These are phyloP conservation scores for Pyricularia grisea DNA, from an alignment of 2,329 filamentous ascomycete species.

Conservation along the genomic window DNA sequence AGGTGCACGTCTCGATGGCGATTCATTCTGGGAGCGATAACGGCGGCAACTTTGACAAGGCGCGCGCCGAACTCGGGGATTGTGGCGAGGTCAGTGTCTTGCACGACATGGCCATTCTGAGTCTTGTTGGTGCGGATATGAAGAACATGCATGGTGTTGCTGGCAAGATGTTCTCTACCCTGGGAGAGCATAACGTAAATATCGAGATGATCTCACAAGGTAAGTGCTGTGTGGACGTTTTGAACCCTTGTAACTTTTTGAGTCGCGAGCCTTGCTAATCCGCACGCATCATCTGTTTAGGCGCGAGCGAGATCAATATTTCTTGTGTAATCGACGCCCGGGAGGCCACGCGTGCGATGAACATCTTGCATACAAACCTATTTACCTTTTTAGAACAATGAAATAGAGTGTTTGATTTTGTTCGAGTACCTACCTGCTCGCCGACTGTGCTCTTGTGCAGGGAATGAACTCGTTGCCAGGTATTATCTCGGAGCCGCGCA, in stretches of 20 bases:
- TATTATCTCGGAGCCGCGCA: background rate
- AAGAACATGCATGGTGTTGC: constrained; percentile 96
- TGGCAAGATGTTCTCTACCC: constrained; percentile 87
- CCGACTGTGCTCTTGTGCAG: background rate
- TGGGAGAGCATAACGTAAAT: constrained; percentile 90
- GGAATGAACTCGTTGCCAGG: background rate
- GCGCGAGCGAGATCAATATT: constrained; percentile 98
- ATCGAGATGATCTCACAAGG: constrained; percentile 99
- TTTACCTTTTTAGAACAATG: constrained; percentile 83
- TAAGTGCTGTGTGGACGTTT: constrained; percentile 28
- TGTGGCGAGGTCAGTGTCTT: constrained; percentile 89
- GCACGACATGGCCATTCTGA: constrained; percentile 89
- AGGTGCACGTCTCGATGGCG: constrained; percentile 96
- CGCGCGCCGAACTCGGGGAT: constrained; percentile 62
- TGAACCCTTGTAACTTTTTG: background rate
- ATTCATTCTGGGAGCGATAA: constrained; percentile 60
- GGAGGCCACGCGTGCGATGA: constrained; percentile 88
- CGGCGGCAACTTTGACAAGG: constrained; percentile 54
- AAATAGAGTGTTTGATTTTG: background rate
- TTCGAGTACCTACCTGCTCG: background rate
- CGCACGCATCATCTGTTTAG: constrained; percentile 33
- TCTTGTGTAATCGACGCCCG: constrained; percentile 91
- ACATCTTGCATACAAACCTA: constrained; percentile 90
- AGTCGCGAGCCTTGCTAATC: background rate
- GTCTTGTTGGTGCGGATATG: constrained; percentile 89